Evolutionary conservation across 169 alveolate genomes (phyloP).

Genomic region (Plasmodium reichenowi): DNA sequence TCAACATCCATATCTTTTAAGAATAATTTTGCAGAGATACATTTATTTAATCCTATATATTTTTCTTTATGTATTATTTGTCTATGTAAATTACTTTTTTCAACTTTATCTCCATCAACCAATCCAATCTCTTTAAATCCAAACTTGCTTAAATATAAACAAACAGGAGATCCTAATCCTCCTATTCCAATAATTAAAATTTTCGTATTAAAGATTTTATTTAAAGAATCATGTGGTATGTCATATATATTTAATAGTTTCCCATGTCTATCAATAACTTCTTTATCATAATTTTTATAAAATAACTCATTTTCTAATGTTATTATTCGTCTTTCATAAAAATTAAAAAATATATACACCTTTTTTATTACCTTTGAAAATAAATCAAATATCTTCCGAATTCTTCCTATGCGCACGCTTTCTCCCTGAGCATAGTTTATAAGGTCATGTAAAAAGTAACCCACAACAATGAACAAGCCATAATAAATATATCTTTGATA

Average conservation of each 20-base stretch:
- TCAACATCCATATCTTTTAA: slow-evolving; percentile 77
- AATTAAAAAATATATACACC: too few species aligned
- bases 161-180: slow-evolving; percentile 98
- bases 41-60: slow-evolving; percentile 85
- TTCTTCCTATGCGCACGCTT: too few species aligned
- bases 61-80: slow-evolving; percentile 87
- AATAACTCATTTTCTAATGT: slow-evolving; percentile 32
- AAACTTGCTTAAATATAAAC: slow-evolving; percentile 96
- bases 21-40: slow-evolving; percentile 82
- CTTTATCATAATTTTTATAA: slow-evolving; percentile 55
- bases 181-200: slow-evolving; percentile 98
- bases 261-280: slow-evolving; percentile 41
- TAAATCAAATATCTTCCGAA: too few species aligned
- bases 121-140: slow-evolving; percentile 90
- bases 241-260: slow-evolving; percentile 35
- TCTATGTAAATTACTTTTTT: slow-evolving; percentile 88
- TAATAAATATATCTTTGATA: background rate
- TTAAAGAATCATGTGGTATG: slow-evolving; percentile 37
- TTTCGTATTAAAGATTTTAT: slow-evolving; percentile 83
- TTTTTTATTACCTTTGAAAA: too few species aligned
- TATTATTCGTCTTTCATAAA: background rate
- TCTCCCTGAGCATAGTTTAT: background rate
- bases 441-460: slow-evolving; percentile 23
- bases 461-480: slow-evolving; percentile 25
- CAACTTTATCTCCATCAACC: slow-evolving; percentile 90